A percentile compares a stretch with the other conserved stretches of the same genome.
These are phyloP conservation scores for Petasospora rhodanensis DNA, from an alignment of 1,139 yeast genomes.

Conservation along the genomic window DNA sequence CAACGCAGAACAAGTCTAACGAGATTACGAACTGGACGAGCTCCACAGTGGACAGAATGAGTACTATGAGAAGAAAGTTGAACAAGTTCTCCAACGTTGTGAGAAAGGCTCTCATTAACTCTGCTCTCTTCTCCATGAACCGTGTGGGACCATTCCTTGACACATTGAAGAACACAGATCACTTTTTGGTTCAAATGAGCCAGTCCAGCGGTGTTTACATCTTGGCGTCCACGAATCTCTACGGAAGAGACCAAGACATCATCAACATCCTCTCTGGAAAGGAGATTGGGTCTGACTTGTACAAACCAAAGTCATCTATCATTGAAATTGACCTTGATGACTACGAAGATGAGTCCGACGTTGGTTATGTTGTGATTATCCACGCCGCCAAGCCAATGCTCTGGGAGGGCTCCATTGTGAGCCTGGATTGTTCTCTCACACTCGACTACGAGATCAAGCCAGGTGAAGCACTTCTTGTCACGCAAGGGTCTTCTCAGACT, in stretches of 20 bases:
- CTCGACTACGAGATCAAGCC: conserved; percentile 43
- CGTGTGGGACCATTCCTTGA: conserved; percentile 54
- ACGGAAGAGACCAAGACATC: conserved; percentile 34
- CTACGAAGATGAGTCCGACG: conserved; percentile 34
- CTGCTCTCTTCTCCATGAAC: conserved; percentile 63
- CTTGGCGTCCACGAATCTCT: conserved; percentile 33
- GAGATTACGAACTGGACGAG: conserved; percentile 78
- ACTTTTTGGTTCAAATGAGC: conserved; percentile 75
- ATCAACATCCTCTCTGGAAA: conserved; percentile 31
- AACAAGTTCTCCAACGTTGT: conserved; percentile 71
- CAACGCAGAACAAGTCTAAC: conserved; percentile 28
- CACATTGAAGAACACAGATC: conserved; percentile 57
- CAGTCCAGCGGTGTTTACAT: conserved; percentile 56
- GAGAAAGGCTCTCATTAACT: conserved; percentile 70
- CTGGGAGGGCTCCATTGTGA: conserved; percentile 83
- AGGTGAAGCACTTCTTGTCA: conserved; percentile 68
- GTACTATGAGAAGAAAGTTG: conserved; percentile 79
- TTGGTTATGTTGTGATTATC: conserved; percentile 66
- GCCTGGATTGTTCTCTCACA: conserved; percentile 42
- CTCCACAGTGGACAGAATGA: conserved; percentile 79
- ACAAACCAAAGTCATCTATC: conserved; percentile 16
- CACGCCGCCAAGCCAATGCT: conserved; percentile 82
- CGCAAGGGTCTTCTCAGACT: conserved; percentile 55
- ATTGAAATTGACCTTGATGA: conserved; percentile 19
- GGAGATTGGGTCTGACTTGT: conserved; percentile 33